These are phyloP conservation scores for Sporobolomyces roseus DNA, from an alignment of 768 basidiomycete species.

Conservation along the genomic window DNA sequence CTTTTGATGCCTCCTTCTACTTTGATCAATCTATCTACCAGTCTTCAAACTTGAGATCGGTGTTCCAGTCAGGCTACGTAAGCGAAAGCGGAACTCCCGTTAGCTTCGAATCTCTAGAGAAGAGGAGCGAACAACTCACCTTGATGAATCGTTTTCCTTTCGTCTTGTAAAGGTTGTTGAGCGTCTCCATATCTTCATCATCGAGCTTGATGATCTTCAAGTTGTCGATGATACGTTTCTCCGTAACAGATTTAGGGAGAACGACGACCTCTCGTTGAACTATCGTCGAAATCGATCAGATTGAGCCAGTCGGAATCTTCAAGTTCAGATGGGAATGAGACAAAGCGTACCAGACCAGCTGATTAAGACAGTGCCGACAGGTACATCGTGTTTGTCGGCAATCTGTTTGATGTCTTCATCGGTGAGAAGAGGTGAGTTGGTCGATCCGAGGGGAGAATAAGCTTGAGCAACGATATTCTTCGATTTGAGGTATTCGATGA, in stretches of 20 bases:
- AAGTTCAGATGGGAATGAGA: slow-evolving; percentile 48
- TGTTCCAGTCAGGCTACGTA: slow-evolving; percentile 28
- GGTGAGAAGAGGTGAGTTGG: slow-evolving; percentile 52
- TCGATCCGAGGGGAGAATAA: slow-evolving; percentile 67
- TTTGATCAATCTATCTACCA: slow-evolving; percentile 17
- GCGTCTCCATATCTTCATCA: slow-evolving; percentile 60
- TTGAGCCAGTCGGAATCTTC: no score
- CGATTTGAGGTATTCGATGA: slow-evolving; percentile 56
- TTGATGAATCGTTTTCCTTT: slow-evolving; percentile 59
- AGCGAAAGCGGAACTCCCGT: not conserved
- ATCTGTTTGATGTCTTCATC: slow-evolving; percentile 62
- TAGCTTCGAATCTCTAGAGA: slow-evolving; percentile 37
- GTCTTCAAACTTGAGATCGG: slow-evolving; percentile 32
- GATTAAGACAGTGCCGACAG: slow-evolving; percentile 65
- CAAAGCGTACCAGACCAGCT: slow-evolving; percentile 63
- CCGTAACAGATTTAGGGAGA: slow-evolving; percentile 72
- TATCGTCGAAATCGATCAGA: slow-evolving; percentile 44
- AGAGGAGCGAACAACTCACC: slow-evolving; percentile 59
- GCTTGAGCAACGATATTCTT: slow-evolving; percentile 70
- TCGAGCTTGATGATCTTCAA: slow-evolving; percentile 61
- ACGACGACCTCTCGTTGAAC: slow-evolving; percentile 67
- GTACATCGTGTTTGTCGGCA: slow-evolving; percentile 60
- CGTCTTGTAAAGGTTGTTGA: slow-evolving; percentile 61
- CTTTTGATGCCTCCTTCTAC: not conserved
- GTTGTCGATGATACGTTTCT: slow-evolving; percentile 64